Evolutionary conservation across 2,329 filamentous ascomycete genomes (phyloP), one percentile per base, ranked within the genome.

Genomic region (Hortaea werneckii): DNA sequence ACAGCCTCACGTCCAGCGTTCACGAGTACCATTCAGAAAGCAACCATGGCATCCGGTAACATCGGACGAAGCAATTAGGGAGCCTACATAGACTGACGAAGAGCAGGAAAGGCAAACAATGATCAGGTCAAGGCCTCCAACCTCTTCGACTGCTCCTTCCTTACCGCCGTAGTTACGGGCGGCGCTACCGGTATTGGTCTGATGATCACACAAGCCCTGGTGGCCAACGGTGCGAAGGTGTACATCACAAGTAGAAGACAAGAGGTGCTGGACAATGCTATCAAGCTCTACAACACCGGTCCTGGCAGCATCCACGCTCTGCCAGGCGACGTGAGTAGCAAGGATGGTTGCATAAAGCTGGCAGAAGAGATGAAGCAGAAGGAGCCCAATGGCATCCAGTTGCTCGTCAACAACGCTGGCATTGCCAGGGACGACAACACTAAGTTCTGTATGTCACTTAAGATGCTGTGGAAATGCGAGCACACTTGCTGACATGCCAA

Each of bases 321-420:
- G 13, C 59, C 64, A 20, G 67, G 70, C 48, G 74, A 77, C 51
- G 67, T 75, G 34, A 72, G 69, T 50, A 67, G 68, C 12, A 78
- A 78, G 51, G 65, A 72, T 7, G 73, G 74, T 6, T 57, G 65
- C n/a, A 57, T 68, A 42, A 59, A 64, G 13, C 58, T 71, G 9
- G 67, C 65, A 37, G 60, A 67, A 34, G 65, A 69, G 45, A 53
- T 72, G 8, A 56, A 58, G 41, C 48, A 63, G 47, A 70, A 71
- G 48, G 75, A 78, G 53, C 62, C 70, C 1, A 68, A 71, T 5
- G 74, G 74, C 4, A 71, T 79, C 29, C 73, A 78, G 46, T 56
- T 79, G 40, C 65, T 77, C 5, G 71, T 77, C 13, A 76, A 76
- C 57, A 76, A 75, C 44, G 73, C 73, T 6, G 73, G 75, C 1